Evolutionary conservation across 345 rosid species (phyloP).

Genomic region (Eucalyptus pumila): DNA sequence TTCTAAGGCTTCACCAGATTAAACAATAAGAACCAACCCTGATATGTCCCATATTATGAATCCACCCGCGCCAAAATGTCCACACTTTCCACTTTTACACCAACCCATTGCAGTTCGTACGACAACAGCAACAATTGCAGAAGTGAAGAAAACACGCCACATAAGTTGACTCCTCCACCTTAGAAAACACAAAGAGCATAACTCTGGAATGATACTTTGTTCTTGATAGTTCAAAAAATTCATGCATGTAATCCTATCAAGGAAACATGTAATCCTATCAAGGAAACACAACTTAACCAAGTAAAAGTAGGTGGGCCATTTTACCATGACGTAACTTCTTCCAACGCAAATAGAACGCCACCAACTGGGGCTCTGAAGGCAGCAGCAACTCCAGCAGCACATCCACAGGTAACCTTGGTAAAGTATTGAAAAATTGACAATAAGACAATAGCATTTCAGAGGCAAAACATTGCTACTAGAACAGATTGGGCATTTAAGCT

Average conservation of each 20-base stretch:
- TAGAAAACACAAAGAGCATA: background rate
- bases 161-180: conserved; percentile 99
- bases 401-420: conserved; percentile 97
- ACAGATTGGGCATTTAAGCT: background rate
- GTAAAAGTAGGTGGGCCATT: background rate
- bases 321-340: conserved; percentile 98
- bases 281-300: background rate
- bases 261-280: background rate
- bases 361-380: conserved; percentile 99
- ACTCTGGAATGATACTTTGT: background rate
- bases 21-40: conserved; percentile 36
- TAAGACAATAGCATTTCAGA: background rate
- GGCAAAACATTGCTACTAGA: background rate
- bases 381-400: conserved; percentile 99
- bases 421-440: conserved; percentile 21
- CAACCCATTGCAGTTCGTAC: conserved; percentile 95
- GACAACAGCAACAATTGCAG: conserved; percentile 96
- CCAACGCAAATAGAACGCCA: conserved; percentile 95
- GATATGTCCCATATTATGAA: conserved; percentile 96
- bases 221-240: background rate
- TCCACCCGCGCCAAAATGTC: conserved; percentile 95
- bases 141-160: conserved; percentile 99
- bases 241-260: background rate
- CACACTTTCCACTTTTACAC: conserved; percentile 96
- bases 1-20: background rate